Evolutionary conservation across 371 early-diverging fungal genomes (phyloP), one percentile per base, ranked within the genome.

Genomic region (Actinomortierella wolfii): DNA sequence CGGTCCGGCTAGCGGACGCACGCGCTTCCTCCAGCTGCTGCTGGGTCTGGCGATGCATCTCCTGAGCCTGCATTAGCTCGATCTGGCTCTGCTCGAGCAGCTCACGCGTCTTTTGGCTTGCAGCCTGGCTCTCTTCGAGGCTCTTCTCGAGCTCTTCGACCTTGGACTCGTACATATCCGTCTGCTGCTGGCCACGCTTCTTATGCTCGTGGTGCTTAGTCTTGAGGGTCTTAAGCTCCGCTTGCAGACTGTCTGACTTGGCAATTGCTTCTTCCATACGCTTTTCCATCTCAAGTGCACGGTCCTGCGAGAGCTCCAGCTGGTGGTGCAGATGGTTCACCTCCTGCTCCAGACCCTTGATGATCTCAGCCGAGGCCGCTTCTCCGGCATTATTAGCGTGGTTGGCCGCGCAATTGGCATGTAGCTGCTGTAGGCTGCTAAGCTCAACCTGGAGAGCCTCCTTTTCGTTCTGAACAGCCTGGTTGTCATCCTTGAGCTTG

Each of bases 171-270:
- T 55, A 56, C 25, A 21, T 47, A 41, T 71, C 66, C 2, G 52
- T 18, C 13, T 40, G 15, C 1, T 46, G 29, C 5, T 61, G 53
- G 7, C 53, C 59, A 26, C 66, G 73, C 59, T 61, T 64, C 73
- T 61, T 71, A 66, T 71, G 73, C 44, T 71, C 73, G 34, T 71
- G 73, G 45, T 71, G 73, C 53, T 71, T 71, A 42, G 73, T 26
- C 52, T 61, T 65, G 34, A 71, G 18, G 1, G 59, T 59, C 45
- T 58, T 65, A 56, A 71, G 44, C 51, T 71, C 73, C 14, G 24
- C 15, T 18, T 55, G 62, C 5, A 59, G 21, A 20, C 41, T 25
- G 39, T 71, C 73, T 14, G 59, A 46, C 5, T 39, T 28, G 0
- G 59, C 51, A 45, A 66, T 66, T 15, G 73, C 58, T 14, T 55